Evolutionary conservation across 78 protist genomes (phyloP).

Genomic region (Isochrysis galbana): DNA sequence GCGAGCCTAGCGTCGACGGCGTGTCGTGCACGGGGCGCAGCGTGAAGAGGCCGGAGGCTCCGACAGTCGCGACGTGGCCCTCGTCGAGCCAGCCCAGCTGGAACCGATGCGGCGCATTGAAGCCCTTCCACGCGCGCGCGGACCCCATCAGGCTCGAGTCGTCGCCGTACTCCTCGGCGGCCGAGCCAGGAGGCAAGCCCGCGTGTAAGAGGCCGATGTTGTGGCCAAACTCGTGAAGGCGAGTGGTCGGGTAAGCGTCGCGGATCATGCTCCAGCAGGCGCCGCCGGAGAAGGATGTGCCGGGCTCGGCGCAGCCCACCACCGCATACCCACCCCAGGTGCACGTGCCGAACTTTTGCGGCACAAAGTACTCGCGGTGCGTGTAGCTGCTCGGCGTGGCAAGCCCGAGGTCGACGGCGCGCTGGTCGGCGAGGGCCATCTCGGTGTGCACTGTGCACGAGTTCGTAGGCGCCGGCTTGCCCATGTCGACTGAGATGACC

Average conservation of each 20-base stretch:
- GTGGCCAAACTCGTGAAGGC: background rate
- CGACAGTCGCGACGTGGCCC: no score
- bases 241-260: background rate
- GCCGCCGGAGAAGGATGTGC: background rate
- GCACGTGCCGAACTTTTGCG: background rate
- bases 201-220: background rate
- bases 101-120: background rate
- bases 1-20: background rate
- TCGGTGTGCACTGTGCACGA: background rate
- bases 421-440: background rate
- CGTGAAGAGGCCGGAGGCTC: no score
- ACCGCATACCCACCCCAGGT: background rate
- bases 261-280: background rate
- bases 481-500: no score
- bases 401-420: background rate
- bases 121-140: background rate
- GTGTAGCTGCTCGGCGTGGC: background rate
- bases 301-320: background rate
- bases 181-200: background rate
- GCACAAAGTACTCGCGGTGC: background rate
- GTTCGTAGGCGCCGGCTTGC: background rate
- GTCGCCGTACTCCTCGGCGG: background rate
- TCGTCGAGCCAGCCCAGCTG: background rate
- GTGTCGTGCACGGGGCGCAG: background rate
- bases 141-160: background rate